Evolutionary conservation across 805 yeast genomes (phyloP).

Genomic region (Maudiozyma bulderi): DNA sequence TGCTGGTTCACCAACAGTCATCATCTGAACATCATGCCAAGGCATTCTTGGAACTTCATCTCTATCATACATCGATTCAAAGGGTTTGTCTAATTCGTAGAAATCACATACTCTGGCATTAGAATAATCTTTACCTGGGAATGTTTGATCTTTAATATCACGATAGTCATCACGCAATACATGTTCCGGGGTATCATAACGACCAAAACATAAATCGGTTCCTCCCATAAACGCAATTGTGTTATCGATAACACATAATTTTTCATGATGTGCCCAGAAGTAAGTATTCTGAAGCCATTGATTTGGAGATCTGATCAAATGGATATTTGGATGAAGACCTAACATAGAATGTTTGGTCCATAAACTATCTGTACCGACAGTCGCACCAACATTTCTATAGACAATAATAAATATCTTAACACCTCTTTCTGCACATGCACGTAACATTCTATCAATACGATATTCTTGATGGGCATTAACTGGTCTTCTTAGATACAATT

Average conservation of each 20-base stretch:
- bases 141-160: constrained; percentile 42
- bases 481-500: constrained; percentile 84
- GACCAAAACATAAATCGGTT: constrained; percentile 87
- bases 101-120: constrained; percentile 92
- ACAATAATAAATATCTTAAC: constrained; percentile 87
- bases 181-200: constrained; percentile 96
- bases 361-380: constrained; percentile 86
- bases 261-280: constrained; percentile 99
- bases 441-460: constrained; percentile 80
- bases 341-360: constrained; percentile 92
- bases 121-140: constrained; percentile 96
- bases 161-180: constrained; percentile 69
- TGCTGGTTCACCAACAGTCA: constrained; percentile 88
- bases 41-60: constrained; percentile 86
- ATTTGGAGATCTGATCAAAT: constrained; percentile 89
- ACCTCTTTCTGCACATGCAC: constrained; percentile 87
- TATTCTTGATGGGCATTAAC: constrained; percentile 91
- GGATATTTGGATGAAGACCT: constrained; percentile 75
- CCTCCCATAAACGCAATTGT: constrained; percentile 91
- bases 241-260: constrained; percentile 76
- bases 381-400: constrained; percentile 87
- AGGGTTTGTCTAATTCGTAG: constrained; percentile 69
- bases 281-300: constrained; percentile 86
- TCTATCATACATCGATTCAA: constrained; percentile 86
- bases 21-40: constrained; percentile 98